Evolutionary conservation across 257 asterid species (phyloP).

Genomic region (Echites panduratus): DNA sequence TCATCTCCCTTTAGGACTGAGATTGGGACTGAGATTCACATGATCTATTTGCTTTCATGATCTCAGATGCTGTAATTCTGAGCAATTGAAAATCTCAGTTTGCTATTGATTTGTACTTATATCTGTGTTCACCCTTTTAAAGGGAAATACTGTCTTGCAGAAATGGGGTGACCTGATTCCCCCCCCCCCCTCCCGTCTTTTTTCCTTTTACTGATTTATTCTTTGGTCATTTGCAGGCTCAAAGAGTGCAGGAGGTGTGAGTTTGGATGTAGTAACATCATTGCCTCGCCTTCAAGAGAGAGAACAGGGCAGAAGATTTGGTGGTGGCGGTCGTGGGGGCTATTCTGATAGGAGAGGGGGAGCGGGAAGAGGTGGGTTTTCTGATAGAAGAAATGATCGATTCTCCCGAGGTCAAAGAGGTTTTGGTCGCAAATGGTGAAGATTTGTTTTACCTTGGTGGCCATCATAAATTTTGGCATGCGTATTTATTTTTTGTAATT

Average conservation of each 20-base stretch:
- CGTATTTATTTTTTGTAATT: neutral
- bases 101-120: neutral
- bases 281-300: conserved; percentile 71
- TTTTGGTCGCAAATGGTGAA: conserved; percentile 54
- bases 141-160: neutral
- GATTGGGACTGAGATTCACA: neutral
- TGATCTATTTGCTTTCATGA: neutral
- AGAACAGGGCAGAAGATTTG: conserved; percentile 54
- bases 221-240: conserved; percentile 37
- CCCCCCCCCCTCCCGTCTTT: no score
- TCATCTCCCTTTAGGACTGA: neutral
- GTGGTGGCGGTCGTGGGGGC: conserved; percentile 50
- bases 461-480: conserved; percentile 10
- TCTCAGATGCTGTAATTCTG: neutral
- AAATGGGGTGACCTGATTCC: neutral
- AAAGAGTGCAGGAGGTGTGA: conserved; percentile 59
- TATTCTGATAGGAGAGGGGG: conserved; percentile 30
- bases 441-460: neutral
- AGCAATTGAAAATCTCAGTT: neutral
- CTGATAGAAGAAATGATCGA: conserved; percentile 22
- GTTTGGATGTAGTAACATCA: conserved; percentile 46
- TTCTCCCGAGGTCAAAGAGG: conserved; percentile 34
- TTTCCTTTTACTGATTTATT: neutral
- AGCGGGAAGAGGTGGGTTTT: conserved; percentile 37
- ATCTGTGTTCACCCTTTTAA: neutral